Conservation (phyloP, 2,329 filamentous ascomycete species). For the Calonectria crousiana region DNA sequence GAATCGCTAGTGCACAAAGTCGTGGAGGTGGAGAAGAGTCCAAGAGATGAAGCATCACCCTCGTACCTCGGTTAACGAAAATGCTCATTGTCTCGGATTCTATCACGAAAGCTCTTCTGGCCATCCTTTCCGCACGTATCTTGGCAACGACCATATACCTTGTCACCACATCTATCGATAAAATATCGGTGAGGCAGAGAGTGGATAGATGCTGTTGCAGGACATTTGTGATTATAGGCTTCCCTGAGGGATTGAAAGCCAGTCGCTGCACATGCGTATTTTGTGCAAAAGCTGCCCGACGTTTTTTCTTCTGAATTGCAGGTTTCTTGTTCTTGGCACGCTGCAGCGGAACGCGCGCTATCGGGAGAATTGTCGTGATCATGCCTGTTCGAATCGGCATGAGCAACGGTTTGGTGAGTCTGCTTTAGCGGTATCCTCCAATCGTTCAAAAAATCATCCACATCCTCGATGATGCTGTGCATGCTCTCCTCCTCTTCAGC, state of each 20-base stretch:
- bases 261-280: slow-evolving; percentile 33
- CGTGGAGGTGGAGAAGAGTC: no score
- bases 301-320: slow-evolving; percentile 5
- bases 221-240: background rate
- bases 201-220: background rate
- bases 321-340: background rate
- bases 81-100: background rate
- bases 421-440: background rate
- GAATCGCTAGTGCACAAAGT: no score
- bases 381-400: background rate
- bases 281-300: slow-evolving; percentile 30
- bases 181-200: slow-evolving; percentile 28
- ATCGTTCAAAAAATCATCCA: background rate
- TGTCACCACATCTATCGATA: background rate
- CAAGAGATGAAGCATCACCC: background rate
- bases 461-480: background rate
- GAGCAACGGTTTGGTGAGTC: background rate
- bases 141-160: background rate
- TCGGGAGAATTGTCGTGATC: background rate
- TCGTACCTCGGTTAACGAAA: background rate
- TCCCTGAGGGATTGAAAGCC: slow-evolving; percentile 31
- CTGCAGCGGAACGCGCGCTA: slow-evolving; percentile 17
- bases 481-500: background rate
- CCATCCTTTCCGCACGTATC: background rate
- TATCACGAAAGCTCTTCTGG: background rate